Base-by-base conservation (phyloP, 371 early-diverging fungal genomes). In the Sporodiniella umbellata region DNA sequence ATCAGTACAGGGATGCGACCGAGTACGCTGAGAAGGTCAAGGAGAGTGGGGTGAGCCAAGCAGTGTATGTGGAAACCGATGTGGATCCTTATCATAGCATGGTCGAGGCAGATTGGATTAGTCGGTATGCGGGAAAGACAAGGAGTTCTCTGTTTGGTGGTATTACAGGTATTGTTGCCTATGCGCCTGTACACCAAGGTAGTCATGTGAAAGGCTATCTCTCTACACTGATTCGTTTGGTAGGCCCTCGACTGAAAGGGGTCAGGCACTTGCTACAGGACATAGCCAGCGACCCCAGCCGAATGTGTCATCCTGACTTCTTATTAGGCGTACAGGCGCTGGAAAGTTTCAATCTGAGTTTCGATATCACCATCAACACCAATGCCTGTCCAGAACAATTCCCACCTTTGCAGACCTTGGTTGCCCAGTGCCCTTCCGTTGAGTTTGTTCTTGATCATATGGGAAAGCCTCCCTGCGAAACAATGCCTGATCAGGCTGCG, bases 401-500 rank as follows among this genome's bases (percentile, higher is more conserved):
- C 45, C 66, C 70, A 8, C 68, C 70, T 21, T 24, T 72, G 23
- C 37, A 62, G 19, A 38, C 46, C 17, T 46, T 75, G 17, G 72
- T 75, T 1, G 39, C 33, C 33, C 64, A 61, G 17, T 75, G 76
- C 37, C 76, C 76, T 8, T 33, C 55, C 17, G 64, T 70, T n/a
- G 57, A 47, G 33, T 72, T 75, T 49, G 53, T 75, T 8, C 45
- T 75, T 31, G 76, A 72, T 44, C 76, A 75, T 53, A 72, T 72
- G 70, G 76, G 58, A 11, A 75, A 75, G 43, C 76, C 76, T 8
- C 76, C 76, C 18, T 70, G 72, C 45, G 54, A 70, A 46, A 53
- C 53, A 18, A 37, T 49, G 7, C 64, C 68, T 14, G 64, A 68
- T 8, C 52, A 60, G 7, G 33, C 42, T 19, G 47, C 37, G 11